A percentile compares a stretch with the other conserved stretches of the same genome.
phyloP scores from a whole-genome alignment of 176 grass and related monocot genomes.

The Zoysia japonica region DNA sequence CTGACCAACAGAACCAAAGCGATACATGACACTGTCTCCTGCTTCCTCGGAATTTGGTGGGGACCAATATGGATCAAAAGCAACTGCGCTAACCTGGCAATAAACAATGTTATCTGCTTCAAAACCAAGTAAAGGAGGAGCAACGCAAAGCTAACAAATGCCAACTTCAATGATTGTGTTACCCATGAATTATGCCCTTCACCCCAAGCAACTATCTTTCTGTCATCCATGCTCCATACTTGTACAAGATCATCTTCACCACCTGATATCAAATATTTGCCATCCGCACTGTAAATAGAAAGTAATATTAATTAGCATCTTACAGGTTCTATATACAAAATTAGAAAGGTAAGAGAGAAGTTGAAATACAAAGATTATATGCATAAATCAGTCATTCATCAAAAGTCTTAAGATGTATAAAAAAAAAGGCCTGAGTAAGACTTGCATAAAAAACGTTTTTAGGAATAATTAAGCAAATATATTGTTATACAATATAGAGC shows the following conservation, averaged over 20 bases:
- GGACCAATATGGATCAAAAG: slow-evolving; percentile 94
- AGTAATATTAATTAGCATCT: slow-evolving; percentile 32
- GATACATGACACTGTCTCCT: slow-evolving; percentile 84
- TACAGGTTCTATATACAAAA: background rate
- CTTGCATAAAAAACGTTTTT: too few relatives aligned
- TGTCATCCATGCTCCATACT: slow-evolving; percentile 95
- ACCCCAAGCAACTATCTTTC: slow-evolving; percentile 92
- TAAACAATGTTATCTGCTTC: slow-evolving; percentile 33
- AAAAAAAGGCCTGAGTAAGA: background rate
- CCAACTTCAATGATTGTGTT: slow-evolving; percentile 35
- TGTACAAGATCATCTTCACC: slow-evolving; percentile 98
- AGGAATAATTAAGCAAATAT: background rate
- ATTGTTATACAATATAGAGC: slow-evolving; percentile 3
- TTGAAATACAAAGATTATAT: background rate
- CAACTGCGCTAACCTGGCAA: slow-evolving; percentile 84
- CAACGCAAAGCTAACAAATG: slow-evolving; percentile 23
- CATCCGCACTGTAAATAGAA: slow-evolving; percentile 61
- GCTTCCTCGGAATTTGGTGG: slow-evolving; percentile 73
- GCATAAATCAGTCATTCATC: slow-evolving; percentile 24
- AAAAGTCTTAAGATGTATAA: background rate
- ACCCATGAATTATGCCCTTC: slow-evolving; percentile 99
- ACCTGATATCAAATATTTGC: slow-evolving; percentile 87
- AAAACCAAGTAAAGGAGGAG: slow-evolving; percentile 6
- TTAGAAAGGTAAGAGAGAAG: background rate
- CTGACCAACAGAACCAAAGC: slow-evolving; percentile 94